Percentiles rank a stretch among this genome's conserved stretches.
Conservation (phyloP, 73 alveolate genomes). For the Blepharisma stoltei region DNA sequence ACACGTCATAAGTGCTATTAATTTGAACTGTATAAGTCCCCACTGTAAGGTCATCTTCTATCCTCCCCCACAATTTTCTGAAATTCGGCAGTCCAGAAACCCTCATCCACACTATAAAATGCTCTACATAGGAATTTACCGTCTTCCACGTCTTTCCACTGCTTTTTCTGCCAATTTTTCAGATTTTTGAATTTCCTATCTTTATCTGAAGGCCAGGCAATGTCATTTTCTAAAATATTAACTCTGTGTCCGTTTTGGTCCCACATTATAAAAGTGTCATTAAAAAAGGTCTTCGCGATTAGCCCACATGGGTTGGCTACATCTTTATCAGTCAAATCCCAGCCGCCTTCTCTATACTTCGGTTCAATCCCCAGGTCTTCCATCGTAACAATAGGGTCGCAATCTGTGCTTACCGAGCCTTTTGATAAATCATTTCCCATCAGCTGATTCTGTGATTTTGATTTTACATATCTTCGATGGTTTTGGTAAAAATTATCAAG, state of each 20-base stretch:
- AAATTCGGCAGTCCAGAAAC: constrained; percentile 87
- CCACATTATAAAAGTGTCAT: constrained; percentile 55
- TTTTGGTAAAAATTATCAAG: constrained; percentile 87
- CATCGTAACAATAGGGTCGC: constrained; percentile 80
- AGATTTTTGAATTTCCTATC: constrained; percentile 66
- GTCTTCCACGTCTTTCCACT: constrained; percentile 75
- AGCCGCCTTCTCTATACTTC: not conserved
- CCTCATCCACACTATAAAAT: constrained; percentile 93
- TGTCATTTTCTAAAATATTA: constrained; percentile 51
- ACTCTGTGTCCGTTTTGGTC: constrained; percentile 32
- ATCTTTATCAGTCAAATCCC: constrained; percentile 30
- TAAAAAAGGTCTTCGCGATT: constrained; percentile 84
- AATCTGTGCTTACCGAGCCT: constrained; percentile 48
- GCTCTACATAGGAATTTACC: constrained; percentile 48
- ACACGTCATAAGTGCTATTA: constrained; percentile 70
- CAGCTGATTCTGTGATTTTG: constrained; percentile 65
- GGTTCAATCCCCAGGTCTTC: constrained; percentile 45
- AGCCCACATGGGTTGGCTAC: constrained; percentile 91
- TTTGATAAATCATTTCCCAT: constrained; percentile 42
- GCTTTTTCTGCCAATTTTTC: constrained; percentile 36
- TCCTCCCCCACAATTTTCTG: constrained; percentile 88
- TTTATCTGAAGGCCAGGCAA: constrained; percentile 75
- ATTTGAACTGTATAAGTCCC: constrained; percentile 66
- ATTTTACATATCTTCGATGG: constrained; percentile 85
- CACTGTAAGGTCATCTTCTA: constrained; percentile 47